Conservation (phyloP, 495 filamentous ascomycete genomes). For the Halenospora varia region DNA sequence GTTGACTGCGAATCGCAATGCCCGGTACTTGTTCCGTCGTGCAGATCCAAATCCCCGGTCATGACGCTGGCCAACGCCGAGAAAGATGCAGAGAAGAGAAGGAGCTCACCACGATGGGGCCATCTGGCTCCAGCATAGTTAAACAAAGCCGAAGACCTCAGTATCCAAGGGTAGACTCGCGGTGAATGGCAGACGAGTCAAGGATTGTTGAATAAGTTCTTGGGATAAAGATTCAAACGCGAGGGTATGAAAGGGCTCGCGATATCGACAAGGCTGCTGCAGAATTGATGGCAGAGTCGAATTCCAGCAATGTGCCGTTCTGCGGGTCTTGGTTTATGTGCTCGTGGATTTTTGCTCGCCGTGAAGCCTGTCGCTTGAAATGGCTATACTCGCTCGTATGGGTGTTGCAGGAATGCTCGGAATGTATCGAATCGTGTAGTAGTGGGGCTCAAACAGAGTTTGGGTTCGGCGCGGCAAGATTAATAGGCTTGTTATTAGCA, state of each 20-base stretch:
- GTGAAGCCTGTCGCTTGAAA: background rate
- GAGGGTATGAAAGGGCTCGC: no score
- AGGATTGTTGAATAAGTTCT: no score
- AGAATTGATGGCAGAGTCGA: no score
- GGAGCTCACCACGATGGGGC: conserved; percentile 21
- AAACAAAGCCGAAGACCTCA: background rate
- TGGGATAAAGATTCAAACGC: no score
- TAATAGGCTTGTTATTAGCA: no score
- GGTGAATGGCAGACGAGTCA: background rate
- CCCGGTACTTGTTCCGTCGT: conserved; percentile 4
- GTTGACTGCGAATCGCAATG: background rate
- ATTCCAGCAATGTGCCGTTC: no score
- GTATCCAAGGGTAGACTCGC: no score
- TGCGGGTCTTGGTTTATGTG: background rate
- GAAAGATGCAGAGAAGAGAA: background rate
- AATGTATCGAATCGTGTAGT: background rate
- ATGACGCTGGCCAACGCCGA: background rate
- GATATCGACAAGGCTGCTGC: no score
- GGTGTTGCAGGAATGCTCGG: background rate
- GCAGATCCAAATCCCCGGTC: background rate
- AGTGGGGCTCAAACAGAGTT: background rate
- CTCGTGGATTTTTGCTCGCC: background rate
- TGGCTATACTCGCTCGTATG: background rate
- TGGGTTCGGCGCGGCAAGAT: no score
- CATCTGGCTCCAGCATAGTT: conserved; percentile 29